Base-by-base conservation (phyloP, 2,329 filamentous ascomycete genomes). In the Mycosphaerelloides madeirae region DNA sequence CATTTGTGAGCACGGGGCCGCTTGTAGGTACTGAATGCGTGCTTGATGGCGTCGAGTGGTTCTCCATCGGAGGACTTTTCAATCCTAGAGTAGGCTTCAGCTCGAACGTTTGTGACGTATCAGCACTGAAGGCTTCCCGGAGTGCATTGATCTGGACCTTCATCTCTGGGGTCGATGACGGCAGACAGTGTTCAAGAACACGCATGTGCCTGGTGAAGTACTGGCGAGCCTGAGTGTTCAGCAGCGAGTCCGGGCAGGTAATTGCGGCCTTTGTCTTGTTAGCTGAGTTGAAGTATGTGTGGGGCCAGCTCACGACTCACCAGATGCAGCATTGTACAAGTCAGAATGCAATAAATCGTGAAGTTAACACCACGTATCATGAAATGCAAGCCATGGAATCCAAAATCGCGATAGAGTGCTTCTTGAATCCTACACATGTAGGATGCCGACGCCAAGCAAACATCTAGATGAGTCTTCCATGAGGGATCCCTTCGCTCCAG, bases 301-400 rank as follows among this genome's bases (percentile, higher is more conserved):
- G 31, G 29, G 16, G 6, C 16, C 7, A 25, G 5, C 5, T 14
- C 9, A 11, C 18, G 19, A 78, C 87, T 67, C 75, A 96, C 91
- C 68, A 97, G 68, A 66, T 97, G 90, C 43, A 97, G 77, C 68
- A 96, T 90, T 18, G 91, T 90, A 70, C 90, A 95, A 1, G 88
- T 93, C 35, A 97, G 71, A 19, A 95, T 81, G 44, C 84, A 82
- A 61, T 97, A 97, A n/a, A 97, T 88, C 5, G 87, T 88, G 60
- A 95, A 97, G 66, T 90, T 95, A 63, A 95, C 89, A 31, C 91
- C 91, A 54, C 91, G 79, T 60, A 91, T 84, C 91, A 96, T 96
- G 68, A 84, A 94, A 56, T 93, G 76, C 13, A 97, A 73, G 0
- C 90, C 91, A 13, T 79, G 79, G 48, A 95, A 71, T 2, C 89